phyloP scores from a whole-genome alignment of 2,329 filamentous ascomycete species.

The Trichoderma sp. region DNA sequence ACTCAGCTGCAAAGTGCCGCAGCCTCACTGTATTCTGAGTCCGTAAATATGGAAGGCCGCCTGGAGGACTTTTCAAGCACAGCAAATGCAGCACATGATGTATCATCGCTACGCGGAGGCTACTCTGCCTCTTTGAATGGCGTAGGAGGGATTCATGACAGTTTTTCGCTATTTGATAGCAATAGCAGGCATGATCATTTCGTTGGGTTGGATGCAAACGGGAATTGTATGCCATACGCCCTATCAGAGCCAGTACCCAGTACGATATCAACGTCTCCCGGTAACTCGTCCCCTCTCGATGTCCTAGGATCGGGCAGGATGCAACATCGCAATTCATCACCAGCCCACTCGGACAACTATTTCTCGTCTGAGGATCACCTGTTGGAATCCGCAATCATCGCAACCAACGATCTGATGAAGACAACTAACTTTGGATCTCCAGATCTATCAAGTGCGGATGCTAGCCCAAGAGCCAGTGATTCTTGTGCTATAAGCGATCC shows the following conservation, averaged over 20 bases:
- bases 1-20: background rate
- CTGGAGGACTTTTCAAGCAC: background rate
- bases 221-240: background rate
- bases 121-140: background rate
- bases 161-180: background rate
- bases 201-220: background rate
- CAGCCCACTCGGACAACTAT: background rate
- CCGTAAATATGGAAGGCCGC: background rate
- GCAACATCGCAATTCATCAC: background rate
- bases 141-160: background rate
- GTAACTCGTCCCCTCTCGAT: background rate
- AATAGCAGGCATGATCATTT: background rate
- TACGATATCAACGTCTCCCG: background rate
- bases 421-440: background rate
- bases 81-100: background rate
- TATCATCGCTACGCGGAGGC: background rate
- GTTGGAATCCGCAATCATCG: background rate
- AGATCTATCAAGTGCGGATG: background rate
- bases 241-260: background rate
- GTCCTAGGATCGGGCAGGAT: background rate
- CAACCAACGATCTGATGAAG: background rate
- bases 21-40: background rate
- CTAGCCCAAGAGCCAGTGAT: background rate
- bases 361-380: background rate
- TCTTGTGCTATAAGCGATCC: background rate